Evolutionary conservation across 2,329 filamentous ascomycete species (phyloP).

Genomic region (Helminthosporium solani): DNA sequence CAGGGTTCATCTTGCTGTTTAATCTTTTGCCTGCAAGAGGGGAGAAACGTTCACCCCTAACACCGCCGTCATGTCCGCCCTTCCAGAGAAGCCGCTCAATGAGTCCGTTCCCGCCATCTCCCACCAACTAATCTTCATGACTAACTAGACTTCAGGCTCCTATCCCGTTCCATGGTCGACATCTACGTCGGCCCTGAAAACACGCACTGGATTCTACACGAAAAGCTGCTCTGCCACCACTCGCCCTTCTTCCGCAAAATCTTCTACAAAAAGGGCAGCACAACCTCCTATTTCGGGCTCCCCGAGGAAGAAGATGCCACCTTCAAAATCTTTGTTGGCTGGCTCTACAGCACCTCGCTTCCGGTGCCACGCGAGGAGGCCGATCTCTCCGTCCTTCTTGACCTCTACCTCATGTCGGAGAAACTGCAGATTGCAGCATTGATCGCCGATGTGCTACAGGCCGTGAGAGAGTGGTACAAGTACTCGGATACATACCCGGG

Average conservation of each 20-base stretch:
- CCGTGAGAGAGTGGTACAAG: conserved; percentile 54
- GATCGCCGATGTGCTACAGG: conserved; percentile 51
- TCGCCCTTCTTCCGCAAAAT: conserved; percentile 56
- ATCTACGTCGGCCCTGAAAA: conserved; percentile 57
- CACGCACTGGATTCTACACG: conserved; percentile 58
- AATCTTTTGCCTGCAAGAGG: background rate
- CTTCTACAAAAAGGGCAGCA: conserved; percentile 46
- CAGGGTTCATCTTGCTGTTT: background rate
- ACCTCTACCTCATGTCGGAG: conserved; percentile 57
- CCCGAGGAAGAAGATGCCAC: conserved; percentile 55
- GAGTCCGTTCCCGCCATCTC: conserved; percentile 24
- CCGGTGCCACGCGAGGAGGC: conserved; percentile 51
- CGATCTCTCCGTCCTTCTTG: conserved; percentile 53
- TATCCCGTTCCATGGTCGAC: conserved; percentile 56
- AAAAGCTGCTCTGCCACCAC: conserved; percentile 57
- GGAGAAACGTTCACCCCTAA: background rate
- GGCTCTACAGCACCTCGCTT: conserved; percentile 55
- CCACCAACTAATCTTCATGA: background rate
- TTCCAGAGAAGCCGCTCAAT: conserved; percentile 37
- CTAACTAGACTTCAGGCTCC: conserved; percentile 44
- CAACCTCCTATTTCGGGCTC: conserved; percentile 46
- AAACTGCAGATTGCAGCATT: conserved; percentile 54
- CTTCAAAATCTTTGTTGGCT: conserved; percentile 55
- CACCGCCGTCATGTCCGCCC: conserved; percentile 23
- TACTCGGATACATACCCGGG: conserved; percentile 55